Evolutionary conservation across 1,139 yeast species (phyloP), one percentile per base, ranked within the genome.

Genomic region (Sugiyamaella grinbergsii): DNA sequence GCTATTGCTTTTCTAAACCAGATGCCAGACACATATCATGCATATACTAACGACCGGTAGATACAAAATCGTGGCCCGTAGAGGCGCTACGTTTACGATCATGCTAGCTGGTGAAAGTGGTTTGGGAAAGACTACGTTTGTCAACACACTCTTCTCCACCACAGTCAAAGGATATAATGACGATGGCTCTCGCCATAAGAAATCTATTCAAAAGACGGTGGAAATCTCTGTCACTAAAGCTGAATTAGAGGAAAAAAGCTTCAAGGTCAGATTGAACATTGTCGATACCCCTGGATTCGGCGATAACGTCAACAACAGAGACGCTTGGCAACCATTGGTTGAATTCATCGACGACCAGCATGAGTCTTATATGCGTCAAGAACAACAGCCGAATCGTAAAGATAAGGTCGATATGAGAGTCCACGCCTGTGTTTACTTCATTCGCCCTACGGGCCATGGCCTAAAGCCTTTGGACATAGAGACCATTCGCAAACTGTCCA

Each of bases 201-300:
- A 77, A 62, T 87, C 88, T 53, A 78, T 89, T 54, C 86, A 81
- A 63, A 88, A 88, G 69, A 93, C 98, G 2, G 95, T 89, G 34
- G 97, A 89, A 65, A 89, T 93, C 62, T 94, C 87, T 58, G 82
- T 93, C 57, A 82, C 87, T 47, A 82, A 96, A 65, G 97, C 98
- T 19, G 83, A 87, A 61, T 78, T 94, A 61, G 97, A 91, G 69
- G 99, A 94, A 68, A 88, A 89, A 72, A 87, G 85, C 66, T 93
- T 93, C 74, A 81, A 79, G 63, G 78, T 93, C 61, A 81, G 94
- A 56, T 79, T 94, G 59, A 93, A 93, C 64, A 79, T 93, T 54
- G 82, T 94, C 62, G 99, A 93, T 71, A 93, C 98, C 6, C 98
- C 98, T 15, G 98, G 98, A 1, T 90, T 93, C 67, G 99, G 98